Evolutionary conservation across 768 basidiomycete genomes (phyloP).

Genomic region (Coprinellus aureogranulatus): DNA sequence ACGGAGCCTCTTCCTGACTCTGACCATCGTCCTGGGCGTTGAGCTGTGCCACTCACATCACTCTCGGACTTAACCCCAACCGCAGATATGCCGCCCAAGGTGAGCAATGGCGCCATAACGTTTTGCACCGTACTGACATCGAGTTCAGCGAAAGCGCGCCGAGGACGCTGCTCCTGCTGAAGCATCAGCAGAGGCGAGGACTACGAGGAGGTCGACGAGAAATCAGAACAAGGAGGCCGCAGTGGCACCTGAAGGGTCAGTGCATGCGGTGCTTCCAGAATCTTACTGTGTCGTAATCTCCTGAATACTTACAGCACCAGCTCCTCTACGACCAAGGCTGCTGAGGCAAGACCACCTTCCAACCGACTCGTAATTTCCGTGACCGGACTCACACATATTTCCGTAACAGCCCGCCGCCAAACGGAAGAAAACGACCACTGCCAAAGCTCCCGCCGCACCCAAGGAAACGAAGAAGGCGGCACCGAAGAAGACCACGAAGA

Average conservation of each 20-base stretch:
- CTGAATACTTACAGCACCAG: too few species aligned
- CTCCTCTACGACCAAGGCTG: not conserved
- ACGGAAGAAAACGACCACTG: slow-evolving; percentile 4
- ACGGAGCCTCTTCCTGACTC: not conserved
- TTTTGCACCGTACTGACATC: not conserved
- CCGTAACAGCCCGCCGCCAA: slow-evolving; percentile 1
- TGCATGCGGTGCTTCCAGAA: too few species aligned
- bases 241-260: not conserved
- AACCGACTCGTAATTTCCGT: not conserved
- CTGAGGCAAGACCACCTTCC: not conserved
- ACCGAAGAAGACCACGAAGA: slow-evolving; percentile 22
- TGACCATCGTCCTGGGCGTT: not conserved
- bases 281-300: too few species aligned
- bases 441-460: slow-evolving; percentile 13
- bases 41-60: not conserved
- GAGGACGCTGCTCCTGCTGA: slow-evolving; percentile 33
- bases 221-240: slow-evolving; percentile 27
- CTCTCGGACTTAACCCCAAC: not conserved
- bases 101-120: slow-evolving; percentile 10
- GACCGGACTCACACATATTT: not conserved
- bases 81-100: slow-evolving; percentile 37
- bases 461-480: slow-evolving; percentile 17
- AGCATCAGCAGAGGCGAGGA: slow-evolving; percentile 36
- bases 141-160: slow-evolving; percentile 61
- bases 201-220: slow-evolving; percentile 46